Conservation (phyloP, 768 basidiomycete genomes). For the Gyrodon lividus region DNA sequence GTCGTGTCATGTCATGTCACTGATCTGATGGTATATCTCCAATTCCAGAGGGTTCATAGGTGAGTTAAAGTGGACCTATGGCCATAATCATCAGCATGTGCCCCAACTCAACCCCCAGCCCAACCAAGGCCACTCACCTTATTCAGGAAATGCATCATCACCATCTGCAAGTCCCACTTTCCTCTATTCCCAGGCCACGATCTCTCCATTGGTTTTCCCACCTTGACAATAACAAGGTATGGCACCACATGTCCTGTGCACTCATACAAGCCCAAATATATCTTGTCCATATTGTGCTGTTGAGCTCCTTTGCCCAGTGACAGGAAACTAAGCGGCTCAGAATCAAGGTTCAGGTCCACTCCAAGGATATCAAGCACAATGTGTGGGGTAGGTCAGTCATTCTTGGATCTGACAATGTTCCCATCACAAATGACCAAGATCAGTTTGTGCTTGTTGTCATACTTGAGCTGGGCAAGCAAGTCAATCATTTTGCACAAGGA, state of each 20-base stretch:
- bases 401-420: slow-evolving; percentile 94
- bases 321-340: slow-evolving; percentile 89
- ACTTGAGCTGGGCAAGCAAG: slow-evolving; percentile 86
- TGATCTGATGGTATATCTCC: slow-evolving; percentile 99
- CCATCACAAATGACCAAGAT: slow-evolving; percentile 94
- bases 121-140: slow-evolving; percentile 51
- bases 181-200: slow-evolving; percentile 94
- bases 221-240: slow-evolving; percentile 90
- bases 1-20: slow-evolving; percentile 27
- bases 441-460: slow-evolving; percentile 97
- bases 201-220: slow-evolving; percentile 44
- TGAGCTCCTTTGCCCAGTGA: slow-evolving; percentile 90
- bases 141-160: slow-evolving; percentile 97
- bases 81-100: not conserved
- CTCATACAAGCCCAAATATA: slow-evolving; percentile 92
- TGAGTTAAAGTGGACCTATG: slow-evolving; percentile 90
- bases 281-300: slow-evolving; percentile 96
- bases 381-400: slow-evolving; percentile 91
- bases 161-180: slow-evolving; percentile 97
- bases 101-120: no score
- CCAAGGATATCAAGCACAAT: slow-evolving; percentile 97
- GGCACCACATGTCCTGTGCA: slow-evolving; percentile 91
- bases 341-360: slow-evolving; percentile 87
- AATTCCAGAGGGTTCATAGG: slow-evolving; percentile 97
- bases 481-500: slow-evolving; percentile 87